These are phyloP conservation scores for Suillus americanus DNA, from an alignment of 768 basidiomycete genomes.

Conservation along the genomic window DNA sequence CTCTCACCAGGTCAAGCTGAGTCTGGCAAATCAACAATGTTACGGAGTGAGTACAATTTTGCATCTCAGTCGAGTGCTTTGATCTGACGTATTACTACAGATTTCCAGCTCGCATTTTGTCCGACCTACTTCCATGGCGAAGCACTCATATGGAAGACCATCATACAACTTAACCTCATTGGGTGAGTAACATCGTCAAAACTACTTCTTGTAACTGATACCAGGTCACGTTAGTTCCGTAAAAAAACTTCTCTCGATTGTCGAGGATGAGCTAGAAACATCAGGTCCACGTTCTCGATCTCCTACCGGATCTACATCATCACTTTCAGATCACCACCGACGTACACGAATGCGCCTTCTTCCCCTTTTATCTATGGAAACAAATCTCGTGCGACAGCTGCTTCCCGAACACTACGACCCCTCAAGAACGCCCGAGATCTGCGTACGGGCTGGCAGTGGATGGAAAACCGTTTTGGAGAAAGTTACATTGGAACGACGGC, in stretches of 20 bases:
- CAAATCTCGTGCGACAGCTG: slow-evolving; percentile 49
- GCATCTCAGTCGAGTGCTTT: neutral
- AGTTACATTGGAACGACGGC: slow-evolving; percentile 11
- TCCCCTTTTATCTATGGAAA: slow-evolving; percentile 57
- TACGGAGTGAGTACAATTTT: slow-evolving; percentile 19
- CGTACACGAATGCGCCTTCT: slow-evolving; percentile 41
- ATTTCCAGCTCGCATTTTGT: slow-evolving; percentile 68
- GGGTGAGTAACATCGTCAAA: slow-evolving; percentile 34
- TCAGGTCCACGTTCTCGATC: slow-evolving; percentile 18
- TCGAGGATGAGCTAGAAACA: slow-evolving; percentile 48
- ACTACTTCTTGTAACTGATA: neutral
- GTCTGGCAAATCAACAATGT: slow-evolving; percentile 33
- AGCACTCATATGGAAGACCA: slow-evolving; percentile 56
- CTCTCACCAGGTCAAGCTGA: slow-evolving; percentile 26
- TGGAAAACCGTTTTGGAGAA: slow-evolving; percentile 53
- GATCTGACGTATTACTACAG: slow-evolving; percentile 30
- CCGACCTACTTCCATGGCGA: slow-evolving; percentile 61
- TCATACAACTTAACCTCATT: slow-evolving; percentile 72
- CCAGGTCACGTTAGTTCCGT: slow-evolving; percentile 42
- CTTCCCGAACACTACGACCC: slow-evolving; percentile 43
- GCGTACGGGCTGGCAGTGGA: slow-evolving; percentile 55
- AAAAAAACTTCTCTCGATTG: slow-evolving; percentile 53
- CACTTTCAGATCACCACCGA: slow-evolving; percentile 35
- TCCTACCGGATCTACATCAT: slow-evolving; percentile 27
- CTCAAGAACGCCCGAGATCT: slow-evolving; percentile 34